Evolutionary conservation across 1,139 yeast genomes (phyloP), one percentile per base, ranked within the genome.

Genomic region (Scheffersomyces quercinus): DNA sequence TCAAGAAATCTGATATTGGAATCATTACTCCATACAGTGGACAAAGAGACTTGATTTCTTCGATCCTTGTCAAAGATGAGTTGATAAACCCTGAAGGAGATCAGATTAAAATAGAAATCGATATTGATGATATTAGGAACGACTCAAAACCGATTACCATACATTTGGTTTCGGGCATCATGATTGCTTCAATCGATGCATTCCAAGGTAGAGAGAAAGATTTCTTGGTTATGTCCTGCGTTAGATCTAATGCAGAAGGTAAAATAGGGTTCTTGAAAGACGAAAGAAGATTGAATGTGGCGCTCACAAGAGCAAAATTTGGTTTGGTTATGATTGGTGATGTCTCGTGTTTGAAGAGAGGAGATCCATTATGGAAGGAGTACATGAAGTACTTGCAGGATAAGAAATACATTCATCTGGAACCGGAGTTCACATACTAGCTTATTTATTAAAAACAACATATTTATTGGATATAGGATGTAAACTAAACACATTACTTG

Each of bases 1-100:
- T 84, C 16, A 52, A 65, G 2, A 69, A 75, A 29, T 62, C 68
- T 1, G 75, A 80, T 31, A 83, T 84, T 44, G 88, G 88, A 49
- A 68, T 85, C 15, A 81, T 85, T 45, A 84, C 90, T 1, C 88
- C 89, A 10, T 85, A 85, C 57, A 76, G 88, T 42, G 88, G 88
- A 0, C 90, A 85, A 58, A 70, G 90, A 54, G 88, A 83, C 56
- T 60, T 79, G 45, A 67, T 85, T 12, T 81, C 89, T 0, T 62
- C 73, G 2, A 53, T 59, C 2, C 65, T 83, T 38, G 77, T 75
- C 30, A 61, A 67, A 24, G 83, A 84, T 56, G 67, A 67, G 7
- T 55, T 82, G 10, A 70, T 84, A 40, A 84, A 84, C 56, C 89
- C 89, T 0, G 60, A 62, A 9, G 62, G 67, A n/a, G 68, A 68